A percentile compares a stretch with the other conserved stretches of the same genome.
Evolutionary conservation across 78 protist genomes (phyloP).

Genomic region (Blattamonas nauphoetae): DNA sequence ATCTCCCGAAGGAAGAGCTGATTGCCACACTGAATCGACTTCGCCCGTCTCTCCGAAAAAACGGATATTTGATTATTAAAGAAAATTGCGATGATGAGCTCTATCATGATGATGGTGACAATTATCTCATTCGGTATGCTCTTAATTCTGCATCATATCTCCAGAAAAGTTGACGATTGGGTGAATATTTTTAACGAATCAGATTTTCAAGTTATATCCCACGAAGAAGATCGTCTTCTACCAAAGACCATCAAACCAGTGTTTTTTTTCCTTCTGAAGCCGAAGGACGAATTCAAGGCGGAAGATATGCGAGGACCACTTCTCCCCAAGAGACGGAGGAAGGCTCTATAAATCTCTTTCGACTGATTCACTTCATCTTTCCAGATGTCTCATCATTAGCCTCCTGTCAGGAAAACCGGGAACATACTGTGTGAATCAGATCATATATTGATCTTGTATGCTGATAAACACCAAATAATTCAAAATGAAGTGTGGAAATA

Average conservation of each 20-base stretch:
- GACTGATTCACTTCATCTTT: no score
- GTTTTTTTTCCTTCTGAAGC: neutral
- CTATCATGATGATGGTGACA: neutral
- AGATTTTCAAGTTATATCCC: neutral
- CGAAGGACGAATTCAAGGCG: neutral
- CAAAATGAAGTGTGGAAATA: no score
- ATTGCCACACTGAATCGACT: neutral
- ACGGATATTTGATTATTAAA: neutral
- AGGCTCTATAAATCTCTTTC: no score
- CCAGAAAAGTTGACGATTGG: neutral
- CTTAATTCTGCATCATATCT: no score
- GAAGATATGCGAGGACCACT: no score
- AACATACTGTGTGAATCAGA: no score
- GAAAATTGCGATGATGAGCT: neutral
- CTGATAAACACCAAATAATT: no score
- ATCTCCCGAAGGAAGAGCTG: neutral
- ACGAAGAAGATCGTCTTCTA: neutral
- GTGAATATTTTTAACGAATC: neutral
- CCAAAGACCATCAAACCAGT: neutral
- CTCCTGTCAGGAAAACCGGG: no score
- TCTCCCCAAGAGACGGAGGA: no score
- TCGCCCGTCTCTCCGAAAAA: neutral
- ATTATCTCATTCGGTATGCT: neutral
- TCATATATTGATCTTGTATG: no score
- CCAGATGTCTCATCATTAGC: no score